These are phyloP conservation scores for Malbranchea cinnamomea DNA, from an alignment of 2,329 filamentous ascomycete species.

Conservation along the genomic window DNA sequence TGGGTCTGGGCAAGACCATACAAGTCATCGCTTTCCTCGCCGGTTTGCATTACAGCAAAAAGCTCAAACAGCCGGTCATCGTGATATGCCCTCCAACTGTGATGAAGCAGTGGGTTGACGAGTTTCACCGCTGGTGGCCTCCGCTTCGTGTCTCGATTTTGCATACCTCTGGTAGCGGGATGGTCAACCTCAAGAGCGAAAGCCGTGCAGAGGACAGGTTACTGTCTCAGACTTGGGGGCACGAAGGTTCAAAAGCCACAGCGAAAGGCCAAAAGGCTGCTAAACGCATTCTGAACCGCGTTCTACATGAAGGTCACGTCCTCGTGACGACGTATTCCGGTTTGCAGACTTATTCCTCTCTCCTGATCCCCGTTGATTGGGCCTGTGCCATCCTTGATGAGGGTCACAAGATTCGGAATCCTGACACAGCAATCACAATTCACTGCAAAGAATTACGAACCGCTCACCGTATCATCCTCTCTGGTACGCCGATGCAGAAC, in stretches of 20 bases:
- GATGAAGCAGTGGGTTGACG: slow-evolving; percentile 94
- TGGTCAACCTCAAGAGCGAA: slow-evolving; percentile 62
- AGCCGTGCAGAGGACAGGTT: slow-evolving; percentile 47
- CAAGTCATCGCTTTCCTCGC: slow-evolving; percentile 72
- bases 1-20: slow-evolving; percentile 95
- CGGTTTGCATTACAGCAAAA: slow-evolving; percentile 80
- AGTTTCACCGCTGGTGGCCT: slow-evolving; percentile 99
- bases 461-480: slow-evolving; percentile 79
- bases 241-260: slow-evolving; percentile 21
- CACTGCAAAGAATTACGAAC: slow-evolving; percentile 90
- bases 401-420: slow-evolving; percentile 95
- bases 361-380: slow-evolving; percentile 75
- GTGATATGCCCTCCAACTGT: slow-evolving; percentile 90
- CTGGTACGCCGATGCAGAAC: slow-evolving; percentile 95
- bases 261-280: slow-evolving; percentile 50
- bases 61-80: slow-evolving; percentile 69
- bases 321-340: slow-evolving; percentile 93
- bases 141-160: slow-evolving; percentile 89
- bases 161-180: slow-evolving; percentile 89
- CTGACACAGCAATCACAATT: slow-evolving; percentile 85
- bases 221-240: slow-evolving; percentile 42
- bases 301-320: slow-evolving; percentile 74
- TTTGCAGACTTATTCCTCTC: slow-evolving; percentile 76
- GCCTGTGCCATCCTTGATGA: slow-evolving; percentile 89
- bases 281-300: slow-evolving; percentile 65